These are phyloP conservation scores for Xylaria sp. DNA, from an alignment of 2,329 filamentous ascomycete genomes.

Conservation along the genomic window DNA sequence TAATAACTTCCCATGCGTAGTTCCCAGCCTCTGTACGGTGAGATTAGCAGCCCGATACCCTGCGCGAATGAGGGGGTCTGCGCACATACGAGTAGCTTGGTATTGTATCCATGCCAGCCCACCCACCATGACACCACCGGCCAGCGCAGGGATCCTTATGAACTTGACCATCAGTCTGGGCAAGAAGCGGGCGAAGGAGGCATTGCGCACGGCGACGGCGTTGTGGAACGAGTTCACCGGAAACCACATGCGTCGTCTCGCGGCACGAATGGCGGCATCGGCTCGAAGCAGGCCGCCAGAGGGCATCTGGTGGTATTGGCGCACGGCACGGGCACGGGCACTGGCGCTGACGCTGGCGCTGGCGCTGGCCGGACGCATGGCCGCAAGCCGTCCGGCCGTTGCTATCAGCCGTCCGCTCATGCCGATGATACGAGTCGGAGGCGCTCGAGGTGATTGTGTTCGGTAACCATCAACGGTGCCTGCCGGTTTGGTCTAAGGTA, in stretches of 20 bases:
- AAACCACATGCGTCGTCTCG: conserved; percentile 77
- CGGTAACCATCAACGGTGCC: conserved; percentile 44
- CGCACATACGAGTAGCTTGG: conserved; percentile 81
- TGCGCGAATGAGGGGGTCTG: background rate
- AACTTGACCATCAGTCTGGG: conserved; percentile 94
- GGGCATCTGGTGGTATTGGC: conserved; percentile 73
- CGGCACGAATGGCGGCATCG: conserved; percentile 69
- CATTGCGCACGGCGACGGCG: conserved; percentile 70
- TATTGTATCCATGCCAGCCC: conserved; percentile 94
- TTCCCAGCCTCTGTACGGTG: conserved; percentile 57
- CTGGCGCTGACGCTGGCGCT: conserved; percentile 40
- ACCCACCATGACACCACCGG: conserved; percentile 87
- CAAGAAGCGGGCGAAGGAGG: conserved; percentile 72
- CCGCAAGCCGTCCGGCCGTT: conserved; percentile 48
- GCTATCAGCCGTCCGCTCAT: conserved; percentile 52
- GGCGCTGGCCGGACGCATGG: conserved; percentile 41
- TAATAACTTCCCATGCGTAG: conserved; percentile 74
- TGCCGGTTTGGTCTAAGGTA: conserved; percentile 4
- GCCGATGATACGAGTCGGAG: conserved; percentile 47
- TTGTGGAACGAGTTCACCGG: conserved; percentile 87
- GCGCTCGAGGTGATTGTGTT: conserved; percentile 38
- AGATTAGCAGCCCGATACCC: conserved; percentile 19
- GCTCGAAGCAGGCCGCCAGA: conserved; percentile 75
- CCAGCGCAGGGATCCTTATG: conserved; percentile 85
- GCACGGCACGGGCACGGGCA: conserved; percentile 59